Base-by-base conservation (phyloP, 495 filamentous ascomycete species). In the Penicillium flavigenum region DNA sequence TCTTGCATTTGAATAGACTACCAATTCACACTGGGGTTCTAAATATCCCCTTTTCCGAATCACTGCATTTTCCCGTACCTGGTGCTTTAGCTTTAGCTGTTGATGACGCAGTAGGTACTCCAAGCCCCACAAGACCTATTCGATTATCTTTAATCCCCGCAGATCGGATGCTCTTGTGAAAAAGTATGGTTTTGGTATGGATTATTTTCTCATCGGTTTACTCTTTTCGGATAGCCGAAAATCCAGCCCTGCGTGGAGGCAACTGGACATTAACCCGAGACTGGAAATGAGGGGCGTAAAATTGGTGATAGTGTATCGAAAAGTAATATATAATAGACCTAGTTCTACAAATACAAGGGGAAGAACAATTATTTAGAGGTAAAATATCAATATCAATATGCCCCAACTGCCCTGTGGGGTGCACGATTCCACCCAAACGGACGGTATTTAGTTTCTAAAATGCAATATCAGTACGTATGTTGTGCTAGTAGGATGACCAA, bases 1-100 rank as follows among this genome's bases (percentile, higher is more conserved):
- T 56, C 20, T 59, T 50, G 41, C 56, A 62, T 65, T 53, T 58
- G 29, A 56, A 65, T 65, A 67, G 62, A 67, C 57, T 57, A 66
- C 61, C 59, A 58, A 54, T 65, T 63, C 60, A 39, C 47, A 47
- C 29, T 42, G 59, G 56, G 54, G 43, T 31, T 48, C 14, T 54
- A 32, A n/a, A 47, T 5, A 36, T 38, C 31, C 45, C 26, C 20
- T 26, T 11, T 20, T 26, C 26, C 38, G n/a, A 46, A 46, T 41
- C n/a, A 39, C 31, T 42, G 8, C 44, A 29, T 36, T 20, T 47
- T 9, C 17, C 20, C 9, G 26, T 45, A 31, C 10, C 20, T 27
- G 10, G 16, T 31, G 14, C 31, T 19, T 19, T 36, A 4, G 0
- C 12, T 22, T 17, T 24, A 19, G 17, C 22, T 51, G 12, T 20